These are phyloP conservation scores for Penicillium macrosclerotiorum DNA, from an alignment of 495 filamentous ascomycete genomes.

Conservation along the genomic window DNA sequence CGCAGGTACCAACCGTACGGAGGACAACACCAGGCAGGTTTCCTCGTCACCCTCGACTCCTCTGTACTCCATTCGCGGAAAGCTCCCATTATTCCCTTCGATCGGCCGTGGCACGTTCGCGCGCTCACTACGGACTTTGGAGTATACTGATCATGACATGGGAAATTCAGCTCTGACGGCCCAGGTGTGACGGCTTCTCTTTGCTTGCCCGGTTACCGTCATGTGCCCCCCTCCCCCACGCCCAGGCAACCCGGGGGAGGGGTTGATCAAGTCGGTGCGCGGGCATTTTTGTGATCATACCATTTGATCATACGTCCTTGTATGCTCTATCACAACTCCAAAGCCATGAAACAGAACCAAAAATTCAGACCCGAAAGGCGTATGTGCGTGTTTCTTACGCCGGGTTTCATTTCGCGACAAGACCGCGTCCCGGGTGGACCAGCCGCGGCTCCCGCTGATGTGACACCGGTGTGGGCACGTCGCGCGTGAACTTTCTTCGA, in stretches of 20 bases:
- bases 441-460: conserved; percentile 19
- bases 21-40: too few relatives aligned
- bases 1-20: not conserved
- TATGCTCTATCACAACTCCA: not conserved
- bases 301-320: too few relatives aligned
- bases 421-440: conserved; percentile 22
- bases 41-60: too few relatives aligned
- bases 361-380: too few relatives aligned
- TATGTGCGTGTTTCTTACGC: too few relatives aligned
- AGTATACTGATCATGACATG: not conserved
- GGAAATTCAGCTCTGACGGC: conserved; percentile 5
- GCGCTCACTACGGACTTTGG: not conserved
- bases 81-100: too few relatives aligned
- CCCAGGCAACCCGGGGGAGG: too few relatives aligned
- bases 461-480: conserved; percentile 15
- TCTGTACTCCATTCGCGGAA: too few relatives aligned
- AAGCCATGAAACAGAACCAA: conserved; percentile 2
- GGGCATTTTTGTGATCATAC: too few relatives aligned
- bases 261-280: too few relatives aligned
- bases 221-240: conserved; percentile 18
- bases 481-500: conserved; percentile 12
- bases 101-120: conserved; percentile 20
- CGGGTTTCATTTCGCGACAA: conserved; percentile 19
- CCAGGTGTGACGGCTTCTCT: conserved; percentile 9
- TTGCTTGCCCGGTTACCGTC: conserved; percentile 9